Base-by-base conservation (phyloP, 2,329 filamentous ascomycete genomes). In the Aspergillus unguis region DNA sequence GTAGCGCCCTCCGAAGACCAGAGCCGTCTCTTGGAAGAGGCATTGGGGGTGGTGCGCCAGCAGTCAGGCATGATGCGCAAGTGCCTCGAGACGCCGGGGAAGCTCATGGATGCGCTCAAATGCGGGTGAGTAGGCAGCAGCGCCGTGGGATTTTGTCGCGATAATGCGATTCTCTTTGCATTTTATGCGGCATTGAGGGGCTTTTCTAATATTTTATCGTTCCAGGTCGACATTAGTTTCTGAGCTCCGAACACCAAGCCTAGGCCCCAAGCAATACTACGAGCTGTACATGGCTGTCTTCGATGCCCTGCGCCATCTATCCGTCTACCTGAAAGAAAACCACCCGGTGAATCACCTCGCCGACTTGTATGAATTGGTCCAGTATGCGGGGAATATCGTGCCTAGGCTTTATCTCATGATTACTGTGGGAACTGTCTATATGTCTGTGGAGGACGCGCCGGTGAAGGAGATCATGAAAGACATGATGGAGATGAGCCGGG, bases 391-490 rank as follows among this genome's bases (percentile, higher is more conserved):
- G 59, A 99, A 99, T 71, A 97, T 99, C 62, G 87, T 99, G 54
- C 94, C 94, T 26, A 86, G 94, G 60, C 79, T 99, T 57, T 99
- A 99, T 71, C 86, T 99, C 55, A 99, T 99, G 95, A 94, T 99
- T 67, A 99, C 95, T 0, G 95, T 99, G 36, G 94, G 94, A 53
- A 99, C 94, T 2, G 95, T 96, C 44, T 99, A 99, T 78, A 99
- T 99, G 94, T 87, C 90, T 27, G 95, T 99, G 67, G 88, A 94
- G 66, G 94, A 97, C 80, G 94, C 95, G 53, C 94, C 94, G 0
- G 94, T 99, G 62, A 99, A 99, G 76, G 94, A 99, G 78, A 90
- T 99, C 58, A 99, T 99, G 94, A 99, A 99, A 76, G 94, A 99
- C 73, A 99, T 99, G 94, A 99, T 99, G 94, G 94, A 99, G 74